Evolutionary conservation across 257 asterid species (phyloP).

Genomic region (Catharanthus roseus): DNA sequence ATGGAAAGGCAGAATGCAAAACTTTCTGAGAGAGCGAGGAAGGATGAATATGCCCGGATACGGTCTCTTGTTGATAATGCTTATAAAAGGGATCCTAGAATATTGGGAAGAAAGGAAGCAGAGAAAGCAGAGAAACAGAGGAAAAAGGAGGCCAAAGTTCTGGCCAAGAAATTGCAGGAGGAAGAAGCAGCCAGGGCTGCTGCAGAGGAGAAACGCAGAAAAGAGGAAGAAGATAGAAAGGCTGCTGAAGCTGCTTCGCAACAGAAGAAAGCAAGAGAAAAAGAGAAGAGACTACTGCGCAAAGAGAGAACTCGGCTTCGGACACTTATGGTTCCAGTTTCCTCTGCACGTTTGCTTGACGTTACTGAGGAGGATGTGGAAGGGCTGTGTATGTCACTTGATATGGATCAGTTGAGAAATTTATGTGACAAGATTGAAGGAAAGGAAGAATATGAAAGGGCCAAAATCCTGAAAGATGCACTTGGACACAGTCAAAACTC

Average conservation of each 20-base stretch:
- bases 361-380: constrained; percentile 63
- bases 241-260: constrained; percentile 84
- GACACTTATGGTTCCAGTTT: constrained; percentile 47
- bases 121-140: constrained; percentile 78
- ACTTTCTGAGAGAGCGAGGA: constrained; percentile 89
- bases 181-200: constrained; percentile 69
- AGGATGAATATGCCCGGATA: constrained; percentile 69
- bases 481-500: constrained; percentile 35
- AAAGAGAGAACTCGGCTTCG: constrained; percentile 83
- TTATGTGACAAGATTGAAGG: constrained; percentile 68
- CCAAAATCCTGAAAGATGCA: constrained; percentile 43
- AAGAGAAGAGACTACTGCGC: constrained; percentile 77
- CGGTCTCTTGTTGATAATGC: constrained; percentile 94
- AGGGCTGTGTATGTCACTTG: constrained; percentile 60
- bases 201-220: constrained; percentile 71
- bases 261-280: constrained; percentile 74
- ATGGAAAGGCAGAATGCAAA: constrained; percentile 97
- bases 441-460: constrained; percentile 44
- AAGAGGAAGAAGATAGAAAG: constrained; percentile 68
- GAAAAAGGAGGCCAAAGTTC: constrained; percentile 75
- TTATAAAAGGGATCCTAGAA: constrained; percentile 80
- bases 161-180: constrained; percentile 85
- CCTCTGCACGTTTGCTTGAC: constrained; percentile 45
- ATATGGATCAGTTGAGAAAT: constrained; percentile 59
- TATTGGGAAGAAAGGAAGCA: constrained; percentile 75